A percentile compares a stretch with the other conserved stretches of the same genome.
phyloP scores from a whole-genome alignment of 768 basidiomycete species.

The Pulveroboletus sp. region DNA sequence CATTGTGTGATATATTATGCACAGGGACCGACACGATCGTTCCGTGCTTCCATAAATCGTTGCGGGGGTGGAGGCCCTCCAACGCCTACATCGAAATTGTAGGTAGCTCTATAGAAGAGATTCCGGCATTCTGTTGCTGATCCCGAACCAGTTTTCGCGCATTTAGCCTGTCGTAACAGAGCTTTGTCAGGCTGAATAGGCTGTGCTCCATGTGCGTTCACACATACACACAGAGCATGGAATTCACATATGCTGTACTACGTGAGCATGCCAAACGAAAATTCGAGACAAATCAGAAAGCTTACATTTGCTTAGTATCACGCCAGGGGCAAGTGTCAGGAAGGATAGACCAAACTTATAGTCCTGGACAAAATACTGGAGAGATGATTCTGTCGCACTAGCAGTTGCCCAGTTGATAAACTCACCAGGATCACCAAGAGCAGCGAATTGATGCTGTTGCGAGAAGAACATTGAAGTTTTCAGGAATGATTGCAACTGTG shows the following conservation, averaged over 20 bases:
- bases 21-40: no score
- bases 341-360: neutral
- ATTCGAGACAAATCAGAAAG: no score
- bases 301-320: conserved; percentile 17
- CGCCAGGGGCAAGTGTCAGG: conserved; percentile 5
- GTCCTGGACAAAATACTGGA: conserved; percentile 11
- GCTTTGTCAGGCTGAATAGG: neutral
- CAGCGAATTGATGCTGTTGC: conserved; percentile 9
- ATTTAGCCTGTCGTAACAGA: conserved; percentile 6
- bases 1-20: no score
- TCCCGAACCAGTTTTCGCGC: conserved; percentile 13
- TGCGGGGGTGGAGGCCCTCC: no score
- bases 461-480: neutral
- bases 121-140: neutral
- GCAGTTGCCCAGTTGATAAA: neutral
- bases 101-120: conserved; percentile 2
- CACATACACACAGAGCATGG: conserved; percentile 23
- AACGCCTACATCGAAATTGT: conserved; percentile 6
- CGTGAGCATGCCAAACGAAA: neutral
- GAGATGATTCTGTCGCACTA: neutral
- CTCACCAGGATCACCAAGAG: conserved; percentile 11
- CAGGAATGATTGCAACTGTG: neutral
- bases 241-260: conserved; percentile 17
- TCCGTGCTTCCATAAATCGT: no score
- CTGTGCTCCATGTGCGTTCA: neutral